Base-by-base conservation (phyloP, 192 early-diverging fungal species). In the Linnemannia elongata region DNA sequence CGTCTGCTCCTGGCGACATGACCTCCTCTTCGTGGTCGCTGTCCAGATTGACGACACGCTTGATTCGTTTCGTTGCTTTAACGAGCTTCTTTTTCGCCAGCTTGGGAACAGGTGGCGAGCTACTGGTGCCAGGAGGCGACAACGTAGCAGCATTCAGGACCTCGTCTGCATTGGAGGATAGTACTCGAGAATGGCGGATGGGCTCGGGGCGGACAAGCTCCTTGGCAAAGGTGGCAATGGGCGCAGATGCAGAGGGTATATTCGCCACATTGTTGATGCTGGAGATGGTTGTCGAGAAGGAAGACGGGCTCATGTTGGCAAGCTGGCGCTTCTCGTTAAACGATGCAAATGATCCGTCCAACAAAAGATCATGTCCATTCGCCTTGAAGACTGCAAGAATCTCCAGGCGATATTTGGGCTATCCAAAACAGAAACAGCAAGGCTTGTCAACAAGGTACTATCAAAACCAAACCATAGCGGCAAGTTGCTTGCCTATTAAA, bases 301-400 rank as follows among this genome's bases (percentile, higher is more conserved):
- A 45, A 82, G 87, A 42, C 63, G 81, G 27, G 55, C 79, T 77
- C 69, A 86, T 66, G 33, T 77, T 81, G 9, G 75, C 57, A 17
- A 87, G 60, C 1, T 49, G 17, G 17, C 87, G 89, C 33, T 88
- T 85, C 82, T 93, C 93, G 0, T 79, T 75, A 72, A 90, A 91
- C 15, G 88, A 87, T 4, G 93, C 91, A 36, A 81, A 87, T 13
- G 82, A 77, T 4, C 93, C 93, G 73, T 93, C 93, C 36, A 93
- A 72, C 18, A 88, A 69, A 45, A 93, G 74, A 2, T 91, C 88
- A 18, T 80, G 81, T 60, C 90, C 84, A 57, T 90, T 89, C 12
- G 82, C 81, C 63, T 87, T 80, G 79, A 90, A 93, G 8, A 73
- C 69, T 33, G 81, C 83, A 77, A 93, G 92, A 17, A 93, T 88